Evolutionary conservation across 257 asterid genomes (phyloP).

Genomic region (Pogostemon cablin): DNA sequence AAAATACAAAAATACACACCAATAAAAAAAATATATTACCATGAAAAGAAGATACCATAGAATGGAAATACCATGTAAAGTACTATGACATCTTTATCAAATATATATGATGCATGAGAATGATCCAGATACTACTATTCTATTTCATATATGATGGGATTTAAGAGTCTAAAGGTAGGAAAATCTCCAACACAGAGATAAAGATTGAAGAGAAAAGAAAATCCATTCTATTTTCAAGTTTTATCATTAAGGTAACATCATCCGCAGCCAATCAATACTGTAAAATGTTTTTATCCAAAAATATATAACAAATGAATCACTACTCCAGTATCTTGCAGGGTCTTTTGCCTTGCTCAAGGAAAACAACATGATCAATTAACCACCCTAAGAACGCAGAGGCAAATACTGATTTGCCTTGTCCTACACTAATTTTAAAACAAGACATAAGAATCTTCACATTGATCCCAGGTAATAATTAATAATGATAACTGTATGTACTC

Average conservation of each 20-base stretch:
- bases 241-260: slow-evolving; percentile 3
- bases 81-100: neutral
- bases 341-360: neutral
- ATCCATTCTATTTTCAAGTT: neutral
- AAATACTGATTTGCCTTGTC: neutral
- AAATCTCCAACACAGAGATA: slow-evolving; percentile 1
- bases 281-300: neutral
- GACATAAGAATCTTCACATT: neutral
- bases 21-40: neutral
- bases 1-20: neutral
- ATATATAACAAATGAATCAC: slow-evolving; percentile 9
- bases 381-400: slow-evolving; percentile 2
- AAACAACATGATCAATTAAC: neutral
- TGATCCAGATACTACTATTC: slow-evolving; percentile 12
- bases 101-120: slow-evolving; percentile 2
- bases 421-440: slow-evolving; percentile 9
- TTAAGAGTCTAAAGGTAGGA: neutral
- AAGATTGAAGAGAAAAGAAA: neutral
- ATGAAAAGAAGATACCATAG: slow-evolving; percentile 9
- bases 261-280: neutral
- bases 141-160: neutral
- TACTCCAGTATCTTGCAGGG: neutral
- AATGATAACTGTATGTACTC: neutral
- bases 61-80: neutral
- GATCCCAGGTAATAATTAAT: slow-evolving; percentile 9